phyloP scores from a whole-genome alignment of 2,329 filamentous ascomycete species.

The Stagonosporopsis rhizophila region DNA sequence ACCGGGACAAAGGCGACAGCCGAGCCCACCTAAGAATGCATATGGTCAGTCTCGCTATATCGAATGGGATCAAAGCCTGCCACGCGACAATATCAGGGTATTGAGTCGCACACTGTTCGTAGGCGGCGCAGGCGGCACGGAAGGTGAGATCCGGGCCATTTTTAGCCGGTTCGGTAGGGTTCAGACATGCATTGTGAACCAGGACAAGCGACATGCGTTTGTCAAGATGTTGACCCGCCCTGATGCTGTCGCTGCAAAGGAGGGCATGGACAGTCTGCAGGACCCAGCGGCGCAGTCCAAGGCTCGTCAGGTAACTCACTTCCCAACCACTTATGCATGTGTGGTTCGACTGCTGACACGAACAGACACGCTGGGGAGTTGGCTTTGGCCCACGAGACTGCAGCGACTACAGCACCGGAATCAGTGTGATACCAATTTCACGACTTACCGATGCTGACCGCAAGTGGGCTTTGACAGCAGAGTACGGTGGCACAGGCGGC shows the following conservation, averaged over 20 bases:
- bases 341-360: conserved; percentile 24
- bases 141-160: conserved; percentile 79
- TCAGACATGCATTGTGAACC: conserved; percentile 97
- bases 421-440: conserved; percentile 91
- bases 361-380: conserved; percentile 92
- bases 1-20: conserved; percentile 67
- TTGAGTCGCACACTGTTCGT: conserved; percentile 95
- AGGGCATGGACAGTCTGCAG: conserved; percentile 82
- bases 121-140: conserved; percentile 79
- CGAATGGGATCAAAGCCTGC: conserved; percentile 77
- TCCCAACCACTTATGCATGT: not conserved
- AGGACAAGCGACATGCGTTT: conserved; percentile 97
- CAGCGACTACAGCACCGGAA: conserved; percentile 90
- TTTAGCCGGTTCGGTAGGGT: conserved; percentile 86
- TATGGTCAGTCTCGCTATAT: conserved; percentile 70
- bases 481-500: conserved; percentile 91
- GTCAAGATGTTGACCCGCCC: conserved; percentile 96
- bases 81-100: conserved; percentile 78
- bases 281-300: conserved; percentile 74
- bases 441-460: conserved; percentile 94
- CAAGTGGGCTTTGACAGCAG: conserved; percentile 95
- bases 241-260: conserved; percentile 83
- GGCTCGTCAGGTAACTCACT: conserved; percentile 51
- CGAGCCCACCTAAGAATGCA: conserved; percentile 59
- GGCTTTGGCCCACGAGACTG: conserved; percentile 97